These are phyloP conservation scores for Monilinia vaccinii-corymbosi DNA, from an alignment of 2,329 filamentous ascomycete genomes.

Conservation along the genomic window DNA sequence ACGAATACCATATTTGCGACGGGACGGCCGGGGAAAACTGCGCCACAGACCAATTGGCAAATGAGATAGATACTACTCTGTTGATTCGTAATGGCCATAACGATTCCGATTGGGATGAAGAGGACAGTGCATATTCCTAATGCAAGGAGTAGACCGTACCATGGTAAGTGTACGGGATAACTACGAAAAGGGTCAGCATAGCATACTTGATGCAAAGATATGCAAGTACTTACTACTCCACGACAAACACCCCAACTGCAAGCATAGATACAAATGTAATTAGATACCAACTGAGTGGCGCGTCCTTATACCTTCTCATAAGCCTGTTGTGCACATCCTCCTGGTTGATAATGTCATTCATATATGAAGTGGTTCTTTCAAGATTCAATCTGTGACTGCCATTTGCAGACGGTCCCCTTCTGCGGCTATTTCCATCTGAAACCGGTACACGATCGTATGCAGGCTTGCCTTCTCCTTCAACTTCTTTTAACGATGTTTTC, in stretches of 20 bases:
- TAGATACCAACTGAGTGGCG: conserved; percentile 74
- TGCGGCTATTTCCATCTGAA: conserved; percentile 7
- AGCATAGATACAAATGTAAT: conserved; percentile 67
- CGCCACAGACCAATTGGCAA: conserved; percentile 76
- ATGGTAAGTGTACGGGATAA: conserved; percentile 73
- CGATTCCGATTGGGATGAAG: conserved; percentile 84
- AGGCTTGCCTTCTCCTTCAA: conserved; percentile 40
- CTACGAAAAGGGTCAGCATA: conserved; percentile 31
- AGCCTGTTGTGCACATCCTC: conserved; percentile 80
- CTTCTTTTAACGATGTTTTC: conserved; percentile 59
- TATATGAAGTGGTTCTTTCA: conserved; percentile 33
- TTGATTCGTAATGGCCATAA: conserved; percentile 89
- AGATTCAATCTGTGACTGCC: conserved; percentile 11
- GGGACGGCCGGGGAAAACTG: conserved; percentile 72
- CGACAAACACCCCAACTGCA: conserved; percentile 70
- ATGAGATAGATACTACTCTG: conserved; percentile 81
- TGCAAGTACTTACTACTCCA: conserved; percentile 61
- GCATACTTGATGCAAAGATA: not conserved
- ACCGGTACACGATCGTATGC: conserved; percentile 43
- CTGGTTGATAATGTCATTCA: conserved; percentile 49
- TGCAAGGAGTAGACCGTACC: conserved; percentile 76
- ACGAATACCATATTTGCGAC: conserved; percentile 93
- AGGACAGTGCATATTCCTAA: conserved; percentile 69
- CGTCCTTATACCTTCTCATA: conserved; percentile 76
- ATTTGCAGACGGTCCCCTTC: conserved; percentile 1